A percentile compares a stretch with the other conserved stretches of the same genome.
Conservation (phyloP, 306 rosid genomes). For the Gastrolobium villosum region DNA sequence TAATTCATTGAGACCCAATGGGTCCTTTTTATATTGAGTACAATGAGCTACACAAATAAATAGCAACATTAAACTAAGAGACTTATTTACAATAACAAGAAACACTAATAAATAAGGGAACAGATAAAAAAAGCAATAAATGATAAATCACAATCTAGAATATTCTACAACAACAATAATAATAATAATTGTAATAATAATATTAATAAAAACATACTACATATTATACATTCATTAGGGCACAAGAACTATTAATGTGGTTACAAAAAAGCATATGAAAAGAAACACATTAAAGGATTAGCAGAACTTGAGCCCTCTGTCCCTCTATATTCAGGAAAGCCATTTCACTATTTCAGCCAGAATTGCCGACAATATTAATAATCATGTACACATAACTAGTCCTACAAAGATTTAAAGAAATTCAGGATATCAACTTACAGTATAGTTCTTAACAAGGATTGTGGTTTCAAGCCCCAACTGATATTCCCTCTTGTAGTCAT, state of each 20-base stretch:
- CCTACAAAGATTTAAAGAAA: conserved; percentile 38
- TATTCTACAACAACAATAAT: not conserved
- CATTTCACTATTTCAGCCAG: conserved; percentile 35
- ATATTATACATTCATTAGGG: conserved; percentile 11
- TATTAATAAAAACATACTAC: not conserved
- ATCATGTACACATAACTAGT: conserved; percentile 30
- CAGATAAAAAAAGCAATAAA: no score
- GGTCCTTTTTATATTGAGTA: no score
- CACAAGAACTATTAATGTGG: not conserved
- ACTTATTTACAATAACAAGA: no score
- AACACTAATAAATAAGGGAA: no score
- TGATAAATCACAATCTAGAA: no score
- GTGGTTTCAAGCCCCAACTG: conserved; percentile 99
- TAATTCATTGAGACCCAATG: no score
- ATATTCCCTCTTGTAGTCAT: conserved; percentile 99
- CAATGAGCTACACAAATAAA: no score
- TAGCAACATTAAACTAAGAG: no score
- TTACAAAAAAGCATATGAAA: conserved; percentile 24
- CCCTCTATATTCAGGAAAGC: conserved; percentile 38
- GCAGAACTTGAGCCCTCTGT: conserved; percentile 23
- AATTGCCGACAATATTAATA: conserved; percentile 38
- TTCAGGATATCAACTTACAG: conserved; percentile 66
- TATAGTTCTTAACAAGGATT: conserved; percentile 92
- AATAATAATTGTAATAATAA: not conserved
- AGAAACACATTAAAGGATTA: conserved; percentile 28